Evolutionary conservation across 2,329 filamentous ascomycete species (phyloP).

Genomic region (Trichothecium roseum): DNA sequence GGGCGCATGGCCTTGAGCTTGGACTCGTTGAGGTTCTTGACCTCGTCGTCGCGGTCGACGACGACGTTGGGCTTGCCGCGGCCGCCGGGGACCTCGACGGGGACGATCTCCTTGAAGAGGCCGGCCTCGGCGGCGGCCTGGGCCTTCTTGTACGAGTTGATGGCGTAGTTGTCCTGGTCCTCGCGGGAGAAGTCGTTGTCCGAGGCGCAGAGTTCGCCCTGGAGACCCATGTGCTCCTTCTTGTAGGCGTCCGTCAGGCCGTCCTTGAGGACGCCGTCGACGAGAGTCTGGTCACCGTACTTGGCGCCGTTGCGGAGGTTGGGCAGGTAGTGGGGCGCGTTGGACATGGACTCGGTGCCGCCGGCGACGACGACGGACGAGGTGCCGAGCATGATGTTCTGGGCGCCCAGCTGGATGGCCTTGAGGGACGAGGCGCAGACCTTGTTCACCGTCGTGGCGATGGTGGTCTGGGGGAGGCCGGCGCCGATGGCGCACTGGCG

Average conservation of each 20-base stretch:
- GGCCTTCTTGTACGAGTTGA: slow-evolving; percentile 88
- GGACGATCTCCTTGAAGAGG: slow-evolving; percentile 80
- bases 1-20: slow-evolving; percentile 81
- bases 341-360: slow-evolving; percentile 97
- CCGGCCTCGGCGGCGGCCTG: slow-evolving; percentile 76
- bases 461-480: slow-evolving; percentile 68
- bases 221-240: slow-evolving; percentile 93
- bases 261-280: slow-evolving; percentile 90
- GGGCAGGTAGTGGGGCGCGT: slow-evolving; percentile 90
- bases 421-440: slow-evolving; percentile 95
- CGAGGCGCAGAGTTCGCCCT: slow-evolving; percentile 80
- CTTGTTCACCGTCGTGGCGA: slow-evolving; percentile 96
- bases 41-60: slow-evolving; percentile 84
- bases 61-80: slow-evolving; percentile 79
- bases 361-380: slow-evolving; percentile 88
- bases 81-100: slow-evolving; percentile 77
- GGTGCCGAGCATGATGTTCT: slow-evolving; percentile 95
- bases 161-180: slow-evolving; percentile 91
- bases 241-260: slow-evolving; percentile 91
- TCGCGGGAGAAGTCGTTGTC: slow-evolving; percentile 76
- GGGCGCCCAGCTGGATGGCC: slow-evolving; percentile 85
- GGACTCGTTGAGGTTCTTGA: slow-evolving; percentile 82
- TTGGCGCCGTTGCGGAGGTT: slow-evolving; percentile 80
- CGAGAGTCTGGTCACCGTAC: slow-evolving; percentile 80
- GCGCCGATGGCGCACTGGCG: slow-evolving; percentile 87